Percentiles rank a stretch among this genome's conserved stretches.
These are phyloP conservation scores for Cochlearia excelsa DNA, from an alignment of 345 rosid species.

Conservation along the genomic window DNA sequence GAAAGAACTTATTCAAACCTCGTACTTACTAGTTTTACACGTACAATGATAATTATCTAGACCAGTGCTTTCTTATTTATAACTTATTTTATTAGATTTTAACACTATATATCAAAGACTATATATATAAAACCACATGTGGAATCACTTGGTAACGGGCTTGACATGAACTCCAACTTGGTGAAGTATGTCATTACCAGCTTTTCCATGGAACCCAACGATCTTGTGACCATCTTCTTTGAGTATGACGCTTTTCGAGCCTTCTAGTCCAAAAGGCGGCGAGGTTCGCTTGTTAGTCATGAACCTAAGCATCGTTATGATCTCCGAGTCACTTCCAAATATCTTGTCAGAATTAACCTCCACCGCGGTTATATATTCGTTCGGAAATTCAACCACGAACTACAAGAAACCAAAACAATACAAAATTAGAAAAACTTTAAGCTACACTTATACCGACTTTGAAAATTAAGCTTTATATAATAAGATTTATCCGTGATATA, in stretches of 20 bases:
- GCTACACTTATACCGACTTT: no score
- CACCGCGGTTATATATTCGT: conserved; percentile 21
- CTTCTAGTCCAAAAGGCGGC: conserved; percentile 29
- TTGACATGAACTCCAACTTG: conserved; percentile 32
- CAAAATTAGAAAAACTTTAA: not conserved
- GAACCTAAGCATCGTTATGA: conserved; percentile 29
- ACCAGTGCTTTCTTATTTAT: no score
- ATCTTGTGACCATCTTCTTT: conserved; percentile 20
- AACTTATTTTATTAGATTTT: no score
- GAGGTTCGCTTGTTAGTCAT: conserved; percentile 25
- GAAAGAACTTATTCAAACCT: no score
- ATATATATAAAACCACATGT: no score
- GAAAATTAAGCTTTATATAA: no score
- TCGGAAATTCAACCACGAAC: conserved; percentile 26
- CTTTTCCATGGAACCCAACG: conserved; percentile 31
- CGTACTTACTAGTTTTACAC: no score
- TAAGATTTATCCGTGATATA: not conserved
- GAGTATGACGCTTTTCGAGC: not conserved
- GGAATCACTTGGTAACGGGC: conserved; percentile 26
- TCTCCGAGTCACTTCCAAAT: conserved; percentile 23
- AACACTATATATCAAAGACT: no score
- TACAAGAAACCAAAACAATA: not conserved
- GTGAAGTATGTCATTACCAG: conserved; percentile 22
- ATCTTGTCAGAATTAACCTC: conserved; percentile 18
- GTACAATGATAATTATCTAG: no score